Conservation (phyloP, 164 flowering plant genomes). For the Piper longum region DNA sequence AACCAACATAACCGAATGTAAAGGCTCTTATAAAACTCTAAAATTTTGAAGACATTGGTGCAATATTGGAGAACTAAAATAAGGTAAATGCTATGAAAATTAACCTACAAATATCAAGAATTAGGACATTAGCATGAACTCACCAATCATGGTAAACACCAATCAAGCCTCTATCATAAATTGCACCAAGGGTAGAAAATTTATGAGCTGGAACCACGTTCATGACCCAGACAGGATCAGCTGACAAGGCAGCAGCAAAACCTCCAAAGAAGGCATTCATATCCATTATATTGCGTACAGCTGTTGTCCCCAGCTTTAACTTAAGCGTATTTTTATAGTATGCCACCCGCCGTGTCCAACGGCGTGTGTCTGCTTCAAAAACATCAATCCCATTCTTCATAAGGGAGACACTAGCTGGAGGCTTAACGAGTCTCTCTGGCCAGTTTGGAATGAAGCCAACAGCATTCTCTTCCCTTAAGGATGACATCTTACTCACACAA, state of each 20-base stretch:
- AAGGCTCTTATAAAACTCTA: background rate
- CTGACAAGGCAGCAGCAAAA: slow-evolving; percentile 72
- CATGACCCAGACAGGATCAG: slow-evolving; percentile 98
- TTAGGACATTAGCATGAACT: slow-evolving; percentile 10
- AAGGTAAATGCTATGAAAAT: too few relatives aligned
- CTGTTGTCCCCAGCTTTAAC: slow-evolving; percentile 69
- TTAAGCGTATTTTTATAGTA: slow-evolving; percentile 73
- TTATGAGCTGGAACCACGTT: slow-evolving; percentile 83
- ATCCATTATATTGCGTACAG: slow-evolving; percentile 90
- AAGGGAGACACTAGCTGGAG: slow-evolving; percentile 54
- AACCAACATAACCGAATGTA: slow-evolving; percentile 6
- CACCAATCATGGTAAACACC: slow-evolving; percentile 97
- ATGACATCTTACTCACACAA: slow-evolving; percentile 54
- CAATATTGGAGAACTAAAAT: background rate
- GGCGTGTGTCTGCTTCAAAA: slow-evolving; percentile 77
- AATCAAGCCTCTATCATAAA: slow-evolving; percentile 91
- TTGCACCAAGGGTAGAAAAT: slow-evolving; percentile 59
- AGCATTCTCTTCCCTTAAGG: slow-evolving; percentile 49
- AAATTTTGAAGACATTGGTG: background rate
- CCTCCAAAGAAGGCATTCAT: slow-evolving; percentile 98
- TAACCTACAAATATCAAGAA: background rate
- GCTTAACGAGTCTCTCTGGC: slow-evolving; percentile 68
- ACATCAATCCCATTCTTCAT: slow-evolving; percentile 71
- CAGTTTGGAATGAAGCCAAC: slow-evolving; percentile 72
- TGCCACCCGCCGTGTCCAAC: slow-evolving; percentile 76